Conservation (phyloP, 768 basidiomycete genomes). For the Calocybe cyanea region DNA sequence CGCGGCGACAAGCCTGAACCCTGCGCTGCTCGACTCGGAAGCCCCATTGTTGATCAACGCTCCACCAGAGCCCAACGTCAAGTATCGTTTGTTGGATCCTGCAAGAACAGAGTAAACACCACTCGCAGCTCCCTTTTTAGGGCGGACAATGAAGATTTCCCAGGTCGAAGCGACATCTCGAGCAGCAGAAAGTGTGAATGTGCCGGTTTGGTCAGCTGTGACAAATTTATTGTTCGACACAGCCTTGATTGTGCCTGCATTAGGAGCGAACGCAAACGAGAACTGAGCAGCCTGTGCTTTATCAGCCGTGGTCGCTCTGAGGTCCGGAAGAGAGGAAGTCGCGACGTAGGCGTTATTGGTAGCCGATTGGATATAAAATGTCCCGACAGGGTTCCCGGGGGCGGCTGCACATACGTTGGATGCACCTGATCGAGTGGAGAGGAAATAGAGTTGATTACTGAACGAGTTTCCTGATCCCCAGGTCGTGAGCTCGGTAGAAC, state of each 20-base stretch:
- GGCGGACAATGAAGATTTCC: slow-evolving; percentile 27
- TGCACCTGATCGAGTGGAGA: slow-evolving; percentile 27
- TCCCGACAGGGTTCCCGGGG: slow-evolving; percentile 25
- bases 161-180: slow-evolving; percentile 23
- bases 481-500: slow-evolving; percentile 25
- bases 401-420: slow-evolving; percentile 25
- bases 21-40: slow-evolving; percentile 20
- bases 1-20: slow-evolving; percentile 20
- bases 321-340: slow-evolving; percentile 17
- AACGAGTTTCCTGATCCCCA: slow-evolving; percentile 32
- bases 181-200: slow-evolving; percentile 22
- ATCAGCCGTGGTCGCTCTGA: slow-evolving; percentile 20
- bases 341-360: slow-evolving; percentile 21
- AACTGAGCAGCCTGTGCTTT: slow-evolving; percentile 21
- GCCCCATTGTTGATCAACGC: slow-evolving; percentile 25
- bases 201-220: slow-evolving; percentile 29
- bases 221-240: slow-evolving; percentile 22
- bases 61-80: slow-evolving; percentile 21
- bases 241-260: slow-evolving; percentile 25
- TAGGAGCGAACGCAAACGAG: slow-evolving; percentile 25
- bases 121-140: slow-evolving; percentile 18
- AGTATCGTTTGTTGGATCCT: slow-evolving; percentile 25
- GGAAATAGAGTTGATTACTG: slow-evolving; percentile 28
- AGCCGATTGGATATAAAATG: slow-evolving; percentile 24
- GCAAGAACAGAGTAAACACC: slow-evolving; percentile 29